phyloP scores from a whole-genome alignment of 192 early-diverging fungal species.

The Coemansia sp. region DNA sequence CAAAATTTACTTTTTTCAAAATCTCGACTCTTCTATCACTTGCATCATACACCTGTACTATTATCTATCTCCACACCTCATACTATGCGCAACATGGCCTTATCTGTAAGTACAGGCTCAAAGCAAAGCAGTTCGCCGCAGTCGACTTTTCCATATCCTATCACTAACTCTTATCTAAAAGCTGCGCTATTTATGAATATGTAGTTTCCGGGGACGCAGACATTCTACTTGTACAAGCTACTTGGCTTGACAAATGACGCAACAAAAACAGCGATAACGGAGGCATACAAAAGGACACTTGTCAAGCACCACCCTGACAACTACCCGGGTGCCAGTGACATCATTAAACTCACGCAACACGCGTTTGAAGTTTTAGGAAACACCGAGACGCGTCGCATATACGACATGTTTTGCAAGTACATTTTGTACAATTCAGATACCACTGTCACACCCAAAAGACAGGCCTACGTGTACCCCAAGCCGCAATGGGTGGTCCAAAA shows the following conservation, averaged over 20 bases:
- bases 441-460: background rate
- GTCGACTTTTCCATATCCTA: background rate
- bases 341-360: conserved; percentile 34
- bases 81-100: background rate
- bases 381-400: conserved; percentile 26
- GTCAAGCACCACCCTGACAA: conserved; percentile 40
- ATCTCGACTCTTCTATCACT: background rate
- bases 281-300: conserved; percentile 33
- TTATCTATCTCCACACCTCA: background rate
- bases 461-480: conserved; percentile 26
- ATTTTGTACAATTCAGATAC: conserved; percentile 22
- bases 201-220: conserved; percentile 2
- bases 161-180: background rate
- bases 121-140: background rate
- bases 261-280: conserved; percentile 22
- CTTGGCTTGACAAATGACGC: conserved; percentile 27
- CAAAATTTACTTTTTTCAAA: background rate
- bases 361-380: conserved; percentile 32
- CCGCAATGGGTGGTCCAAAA: conserved; percentile 37
- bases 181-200: background rate
- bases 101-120: background rate
- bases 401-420: conserved; percentile 31
- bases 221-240: conserved; percentile 36
- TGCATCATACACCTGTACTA: background rate
- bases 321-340: conserved; percentile 34